A percentile compares a stretch with the other conserved stretches of the same genome.
Evolutionary conservation across 2,329 filamentous ascomycete genomes (phyloP).

Genomic region (Fusarium illudens): DNA sequence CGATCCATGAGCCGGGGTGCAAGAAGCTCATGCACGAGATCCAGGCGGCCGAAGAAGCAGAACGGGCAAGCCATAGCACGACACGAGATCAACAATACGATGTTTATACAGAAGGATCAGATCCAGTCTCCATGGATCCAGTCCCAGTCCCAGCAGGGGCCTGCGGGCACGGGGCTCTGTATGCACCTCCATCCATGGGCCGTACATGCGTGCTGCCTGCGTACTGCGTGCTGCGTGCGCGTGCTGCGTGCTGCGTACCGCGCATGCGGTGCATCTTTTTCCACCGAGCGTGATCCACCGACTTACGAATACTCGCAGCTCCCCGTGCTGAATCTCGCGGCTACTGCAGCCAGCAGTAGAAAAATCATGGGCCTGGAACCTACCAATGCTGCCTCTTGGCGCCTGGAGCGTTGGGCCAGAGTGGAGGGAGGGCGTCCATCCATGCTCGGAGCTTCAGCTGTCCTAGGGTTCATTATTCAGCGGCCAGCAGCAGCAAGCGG

Average conservation of each 20-base stretch:
- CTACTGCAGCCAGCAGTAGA: neutral
- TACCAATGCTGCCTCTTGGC: slow-evolving; percentile 4
- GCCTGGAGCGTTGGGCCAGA: neutral
- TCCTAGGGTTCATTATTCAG: slow-evolving; percentile 8
- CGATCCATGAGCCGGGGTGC: neutral
- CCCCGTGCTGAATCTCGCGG: slow-evolving; percentile 7
- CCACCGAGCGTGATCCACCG: slow-evolving; percentile 10
- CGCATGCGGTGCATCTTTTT: slow-evolving; percentile 14
- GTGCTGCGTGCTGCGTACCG: neutral
- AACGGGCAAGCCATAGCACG: slow-evolving; percentile 26
- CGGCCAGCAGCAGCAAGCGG: neutral
- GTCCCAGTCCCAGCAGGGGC: neutral
- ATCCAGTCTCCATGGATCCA: slow-evolving; percentile 5
- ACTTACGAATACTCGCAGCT: slow-evolving; percentile 18
- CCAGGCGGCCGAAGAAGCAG: slow-evolving; percentile 8
- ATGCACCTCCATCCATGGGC: neutral
- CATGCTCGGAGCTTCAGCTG: neutral
- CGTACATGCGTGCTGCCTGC: neutral
- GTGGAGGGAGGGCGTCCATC: neutral
- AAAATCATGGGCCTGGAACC: neutral
- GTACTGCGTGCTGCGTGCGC: neutral
- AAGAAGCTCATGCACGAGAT: neutral
- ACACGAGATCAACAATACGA: slow-evolving; percentile 42
- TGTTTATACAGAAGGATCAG: slow-evolving; percentile 20
- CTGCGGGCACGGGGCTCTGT: neutral